phyloP scores from a whole-genome alignment of 2,329 filamentous ascomycete species.

The Penicillium sclerotiorum region DNA sequence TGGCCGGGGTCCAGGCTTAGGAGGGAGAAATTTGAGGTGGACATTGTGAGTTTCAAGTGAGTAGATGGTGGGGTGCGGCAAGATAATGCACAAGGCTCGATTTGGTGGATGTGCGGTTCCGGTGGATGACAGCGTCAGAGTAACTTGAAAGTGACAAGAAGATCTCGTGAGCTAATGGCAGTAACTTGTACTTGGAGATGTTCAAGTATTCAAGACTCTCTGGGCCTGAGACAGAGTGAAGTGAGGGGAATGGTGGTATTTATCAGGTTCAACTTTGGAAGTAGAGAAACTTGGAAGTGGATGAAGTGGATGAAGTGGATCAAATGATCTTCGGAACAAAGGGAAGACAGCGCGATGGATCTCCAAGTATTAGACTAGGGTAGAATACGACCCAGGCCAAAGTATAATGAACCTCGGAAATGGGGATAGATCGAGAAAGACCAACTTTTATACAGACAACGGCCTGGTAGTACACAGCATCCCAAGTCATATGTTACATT shows the following conservation, averaged over 20 bases:
- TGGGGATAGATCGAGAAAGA: conserved; percentile 5
- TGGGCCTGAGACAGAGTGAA: too few relatives aligned
- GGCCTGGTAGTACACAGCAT: conserved; percentile 20
- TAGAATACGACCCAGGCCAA: conserved; percentile 19
- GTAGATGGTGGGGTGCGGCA: background rate
- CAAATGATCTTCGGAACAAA: conserved; percentile 11
- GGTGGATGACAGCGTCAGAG: too few relatives aligned
- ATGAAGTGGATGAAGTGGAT: background rate
- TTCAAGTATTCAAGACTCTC: too few relatives aligned
- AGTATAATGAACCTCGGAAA: conserved; percentile 23
- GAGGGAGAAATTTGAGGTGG: conserved; percentile 15
- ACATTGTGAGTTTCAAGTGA: conserved; percentile 14
- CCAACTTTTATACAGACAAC: conserved; percentile 20
- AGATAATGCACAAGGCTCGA: conserved; percentile 6
- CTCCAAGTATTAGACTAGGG: conserved; percentile 13
- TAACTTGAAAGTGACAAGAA: too few relatives aligned
- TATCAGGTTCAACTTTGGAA: background rate
- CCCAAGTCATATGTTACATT: conserved; percentile 22
- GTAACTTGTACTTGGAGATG: too few relatives aligned
- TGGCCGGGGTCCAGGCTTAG: conserved; percentile 35
- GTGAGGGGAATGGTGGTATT: too few relatives aligned
- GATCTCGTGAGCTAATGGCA: too few relatives aligned
- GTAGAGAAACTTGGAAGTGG: background rate
- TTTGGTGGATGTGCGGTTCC: background rate
- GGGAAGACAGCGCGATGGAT: conserved; percentile 12